Conservation (phyloP, 2,329 filamentous ascomycete species). For the Penicillium sp. region DNA sequence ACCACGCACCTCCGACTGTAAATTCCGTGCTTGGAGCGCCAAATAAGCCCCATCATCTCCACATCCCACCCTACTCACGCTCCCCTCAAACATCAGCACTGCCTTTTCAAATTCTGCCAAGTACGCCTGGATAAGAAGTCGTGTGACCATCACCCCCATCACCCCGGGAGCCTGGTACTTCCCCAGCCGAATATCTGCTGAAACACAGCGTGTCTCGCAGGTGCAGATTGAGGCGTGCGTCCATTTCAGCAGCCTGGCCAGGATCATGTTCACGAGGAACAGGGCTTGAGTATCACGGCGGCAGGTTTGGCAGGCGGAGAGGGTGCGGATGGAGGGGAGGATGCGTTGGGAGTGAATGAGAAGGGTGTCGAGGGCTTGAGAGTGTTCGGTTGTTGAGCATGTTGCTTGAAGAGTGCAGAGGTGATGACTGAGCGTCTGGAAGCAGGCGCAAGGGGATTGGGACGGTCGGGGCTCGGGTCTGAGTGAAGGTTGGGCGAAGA, state of each 20-base stretch:
- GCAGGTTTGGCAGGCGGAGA: neutral
- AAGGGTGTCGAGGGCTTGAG: neutral
- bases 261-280: neutral
- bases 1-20: neutral
- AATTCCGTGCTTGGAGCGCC: neutral
- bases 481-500: neutral
- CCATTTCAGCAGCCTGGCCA: neutral
- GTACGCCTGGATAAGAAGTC: neutral
- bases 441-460: neutral
- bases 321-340: neutral
- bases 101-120: neutral
- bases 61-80: neutral
- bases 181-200: neutral
- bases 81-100: neutral
- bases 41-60: neutral
- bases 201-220: neutral
- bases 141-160: neutral
- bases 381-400: neutral
- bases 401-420: neutral
- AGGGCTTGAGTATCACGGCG: neutral
- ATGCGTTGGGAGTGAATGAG: neutral
- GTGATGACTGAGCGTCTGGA: neutral
- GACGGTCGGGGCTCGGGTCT: neutral
- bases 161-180: neutral
- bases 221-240: neutral